Evolutionary conservation across 176 grass and related monocot species (phyloP), one percentile per base, ranked within the genome.

Genomic region (Hyparrhenia diplandra): DNA sequence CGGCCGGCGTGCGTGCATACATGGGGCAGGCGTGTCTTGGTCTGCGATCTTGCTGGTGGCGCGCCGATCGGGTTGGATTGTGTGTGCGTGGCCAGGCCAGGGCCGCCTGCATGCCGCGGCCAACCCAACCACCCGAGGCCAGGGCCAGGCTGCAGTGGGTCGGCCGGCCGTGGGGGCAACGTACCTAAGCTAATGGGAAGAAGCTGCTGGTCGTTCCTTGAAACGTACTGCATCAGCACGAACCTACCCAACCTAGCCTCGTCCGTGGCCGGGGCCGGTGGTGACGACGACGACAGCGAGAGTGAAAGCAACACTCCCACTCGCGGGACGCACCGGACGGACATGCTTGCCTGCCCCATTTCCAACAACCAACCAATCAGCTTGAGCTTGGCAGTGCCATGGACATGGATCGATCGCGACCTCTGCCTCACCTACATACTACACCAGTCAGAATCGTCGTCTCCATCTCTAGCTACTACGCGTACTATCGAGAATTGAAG

Each of bases 11-110:
- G 12, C 11, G 41, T 43, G 41, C 41, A 13, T 13, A 43, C 41
- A 43, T 43, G 41, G 41, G 41, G 41, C 41, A 43, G 41, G 41
- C 41, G 42, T 45, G 42, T 14, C 42, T 13, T 42, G 5, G 30
- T 73, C 83, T 84, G 30, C 30, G 80, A 87, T 83, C 39, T 47
- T 84, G 87, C 81, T 84, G 87, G 87, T 88, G 67, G n/a, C 5
- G 57, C 3, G 81, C 17, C 9, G 49, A 67, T 58, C n/a, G 20
- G 9, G 1, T 23, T 1, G 3, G 14, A 5, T 51, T 46, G 17
- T 52, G 47, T 52, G 47, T 2, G 47, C 18, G 17, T 52, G 47
- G 18, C 47, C 17, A 52, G 18, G 47, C 17, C 47, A 8, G 5
- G 47, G 47, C 47, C 47, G 14, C 11, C 3, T 11, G 42, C 18